Conservation (phyloP, 371 early-diverging fungal species). For the Mucor lusitanicus region DNA sequence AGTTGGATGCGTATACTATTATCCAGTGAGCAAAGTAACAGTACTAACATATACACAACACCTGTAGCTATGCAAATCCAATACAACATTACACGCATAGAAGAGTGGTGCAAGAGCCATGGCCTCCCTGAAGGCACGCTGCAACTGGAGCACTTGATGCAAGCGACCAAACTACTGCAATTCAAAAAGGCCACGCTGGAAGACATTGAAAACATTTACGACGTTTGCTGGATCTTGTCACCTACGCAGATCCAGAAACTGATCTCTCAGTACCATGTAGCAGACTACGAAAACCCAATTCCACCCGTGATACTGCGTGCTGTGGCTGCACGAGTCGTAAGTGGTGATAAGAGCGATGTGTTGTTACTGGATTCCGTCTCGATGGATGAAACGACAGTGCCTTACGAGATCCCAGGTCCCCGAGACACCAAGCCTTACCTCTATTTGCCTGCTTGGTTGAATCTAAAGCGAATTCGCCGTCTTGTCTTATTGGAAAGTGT, state of each 20-base stretch:
- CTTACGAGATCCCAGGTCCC: conserved; percentile 54
- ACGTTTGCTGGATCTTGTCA: conserved; percentile 93
- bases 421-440: conserved; percentile 47
- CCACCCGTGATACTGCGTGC: conserved; percentile 86
- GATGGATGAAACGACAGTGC: conserved; percentile 59
- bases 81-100: conserved; percentile 92
- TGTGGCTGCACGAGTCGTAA: conserved; percentile 76
- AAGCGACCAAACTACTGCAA: conserved; percentile 93
- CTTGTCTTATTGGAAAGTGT: conserved; percentile 12
- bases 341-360: conserved; percentile 80
- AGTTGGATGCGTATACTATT: not conserved
- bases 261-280: conserved; percentile 76
- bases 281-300: conserved; percentile 82
- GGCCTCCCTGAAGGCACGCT: conserved; percentile 85
- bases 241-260: conserved; percentile 95
- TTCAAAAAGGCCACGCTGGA: conserved; percentile 89
- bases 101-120: conserved; percentile 97
- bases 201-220: conserved; percentile 93
- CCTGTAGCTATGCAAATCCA: conserved; percentile 89
- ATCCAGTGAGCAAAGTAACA: too few species aligned
- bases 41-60: conserved; percentile 41
- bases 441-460: conserved; percentile 53
- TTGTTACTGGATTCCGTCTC: conserved; percentile 81
- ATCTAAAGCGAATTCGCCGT: conserved; percentile 23
- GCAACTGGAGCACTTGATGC: conserved; percentile 90